A percentile compares a stretch with the other conserved stretches of the same genome.
phyloP scores from a whole-genome alignment of 2,329 filamentous ascomycete genomes.

The Byssoonygena ceratinophila region DNA sequence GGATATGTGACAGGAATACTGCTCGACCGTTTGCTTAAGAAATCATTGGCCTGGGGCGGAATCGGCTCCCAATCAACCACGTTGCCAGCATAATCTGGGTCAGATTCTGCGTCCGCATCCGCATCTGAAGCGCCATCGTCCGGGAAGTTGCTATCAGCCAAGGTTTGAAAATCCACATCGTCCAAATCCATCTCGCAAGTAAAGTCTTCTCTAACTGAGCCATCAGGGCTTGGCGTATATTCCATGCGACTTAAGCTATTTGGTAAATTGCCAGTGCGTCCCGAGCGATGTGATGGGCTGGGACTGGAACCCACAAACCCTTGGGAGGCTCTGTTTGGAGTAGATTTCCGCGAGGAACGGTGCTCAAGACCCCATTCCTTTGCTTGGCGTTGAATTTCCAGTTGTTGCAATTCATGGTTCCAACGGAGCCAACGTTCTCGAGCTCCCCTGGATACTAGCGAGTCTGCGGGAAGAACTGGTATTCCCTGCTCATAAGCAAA shows the following conservation, averaged over 20 bases:
- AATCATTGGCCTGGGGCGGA: neutral
- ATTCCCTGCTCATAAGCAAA: slow-evolving; percentile 76
- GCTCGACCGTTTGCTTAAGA: neutral
- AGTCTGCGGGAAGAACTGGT: slow-evolving; percentile 59
- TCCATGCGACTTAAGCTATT: neutral
- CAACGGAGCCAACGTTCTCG: slow-evolving; percentile 69
- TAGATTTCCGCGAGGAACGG: slow-evolving; percentile 4
- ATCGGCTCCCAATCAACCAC: neutral
- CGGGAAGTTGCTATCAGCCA: neutral
- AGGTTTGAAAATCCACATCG: neutral
- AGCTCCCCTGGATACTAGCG: slow-evolving; percentile 68
- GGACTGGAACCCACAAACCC: neutral
- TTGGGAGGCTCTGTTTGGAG: neutral
- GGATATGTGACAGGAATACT: neutral
- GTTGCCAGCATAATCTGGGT: neutral
- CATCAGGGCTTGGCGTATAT: slow-evolving; percentile 3
- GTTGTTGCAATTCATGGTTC: slow-evolving; percentile 54
- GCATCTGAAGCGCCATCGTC: slow-evolving; percentile 3
- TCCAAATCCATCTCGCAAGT: slow-evolving; percentile 5
- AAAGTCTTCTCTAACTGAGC: slow-evolving; percentile 2
- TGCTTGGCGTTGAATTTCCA: slow-evolving; percentile 22
- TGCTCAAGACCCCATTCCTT: slow-evolving; percentile 18
- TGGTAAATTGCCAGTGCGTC: slow-evolving; percentile 8
- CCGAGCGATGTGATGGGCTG: slow-evolving; percentile 5
- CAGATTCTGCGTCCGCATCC: neutral